phyloP scores from a whole-genome alignment of 2,329 filamentous ascomycete genomes.

The Botrytis cinerea region DNA sequence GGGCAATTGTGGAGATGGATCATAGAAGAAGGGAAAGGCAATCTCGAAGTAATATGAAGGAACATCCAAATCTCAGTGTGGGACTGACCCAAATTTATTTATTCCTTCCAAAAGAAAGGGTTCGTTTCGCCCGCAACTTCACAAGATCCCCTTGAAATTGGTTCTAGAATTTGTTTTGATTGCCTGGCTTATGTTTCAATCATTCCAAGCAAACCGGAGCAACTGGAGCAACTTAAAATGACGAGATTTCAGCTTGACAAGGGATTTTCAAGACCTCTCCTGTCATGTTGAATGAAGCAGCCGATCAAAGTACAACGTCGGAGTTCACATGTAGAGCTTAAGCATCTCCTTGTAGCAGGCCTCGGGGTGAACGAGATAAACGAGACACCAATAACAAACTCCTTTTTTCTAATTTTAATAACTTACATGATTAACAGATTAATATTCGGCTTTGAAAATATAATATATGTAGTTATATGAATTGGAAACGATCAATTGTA shows the following conservation, averaged over 20 bases:
- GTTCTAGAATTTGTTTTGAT: background rate
- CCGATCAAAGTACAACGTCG: background rate
- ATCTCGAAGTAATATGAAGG: background rate
- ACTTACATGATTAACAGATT: background rate
- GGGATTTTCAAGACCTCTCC: background rate
- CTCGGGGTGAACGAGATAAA: background rate
- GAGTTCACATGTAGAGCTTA: background rate
- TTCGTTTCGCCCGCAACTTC: background rate
- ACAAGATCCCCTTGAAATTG: background rate
- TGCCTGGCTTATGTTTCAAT: slow-evolving; percentile 2
- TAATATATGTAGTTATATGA: background rate
- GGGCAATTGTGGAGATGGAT: background rate
- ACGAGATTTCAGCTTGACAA: background rate
- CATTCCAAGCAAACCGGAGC: background rate
- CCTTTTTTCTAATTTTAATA: background rate
- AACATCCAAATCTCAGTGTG: background rate
- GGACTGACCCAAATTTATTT: background rate
- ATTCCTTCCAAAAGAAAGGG: background rate
- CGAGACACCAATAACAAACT: background rate
- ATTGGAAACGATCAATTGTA: background rate
- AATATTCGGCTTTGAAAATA: background rate
- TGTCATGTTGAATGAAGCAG: background rate
- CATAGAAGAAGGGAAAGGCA: background rate
- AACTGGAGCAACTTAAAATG: slow-evolving; percentile 17
- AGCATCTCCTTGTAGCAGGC: background rate